Percentiles rank a stretch among this genome's conserved stretches.
Evolutionary conservation across 805 yeast species (phyloP).

Genomic region (Yarrowia alimentaria): DNA sequence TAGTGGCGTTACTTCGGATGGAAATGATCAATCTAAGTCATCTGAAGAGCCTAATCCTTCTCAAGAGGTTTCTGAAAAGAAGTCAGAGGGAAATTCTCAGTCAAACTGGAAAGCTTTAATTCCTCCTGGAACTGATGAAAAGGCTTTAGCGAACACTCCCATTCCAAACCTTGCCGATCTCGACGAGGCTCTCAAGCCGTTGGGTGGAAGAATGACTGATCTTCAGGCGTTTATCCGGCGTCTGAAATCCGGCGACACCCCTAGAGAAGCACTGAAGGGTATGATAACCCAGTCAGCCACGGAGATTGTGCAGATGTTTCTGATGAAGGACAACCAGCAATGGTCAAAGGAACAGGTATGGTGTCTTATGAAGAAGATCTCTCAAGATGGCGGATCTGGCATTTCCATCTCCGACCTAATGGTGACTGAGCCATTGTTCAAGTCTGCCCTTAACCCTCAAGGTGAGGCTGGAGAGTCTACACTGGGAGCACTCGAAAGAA

Average conservation of each 20-base stretch:
- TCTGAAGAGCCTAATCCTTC: constrained; percentile 4
- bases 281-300: constrained; percentile 83
- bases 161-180: constrained; percentile 41
- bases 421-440: constrained; percentile 38
- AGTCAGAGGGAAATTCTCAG: too few species aligned
- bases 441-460: constrained; percentile 33
- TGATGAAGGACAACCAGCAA: constrained; percentile 43
- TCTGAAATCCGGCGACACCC: constrained; percentile 81
- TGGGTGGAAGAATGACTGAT: constrained; percentile 95
- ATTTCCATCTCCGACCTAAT: constrained; percentile 33
- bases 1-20: background rate
- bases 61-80: too few species aligned
- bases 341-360: constrained; percentile 84
- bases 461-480: constrained; percentile 48
- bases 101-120: constrained; percentile 1
- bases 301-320: constrained; percentile 79
- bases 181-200: constrained; percentile 60
- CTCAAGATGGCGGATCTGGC: constrained; percentile 26
- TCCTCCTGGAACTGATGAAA: constrained; percentile 28
- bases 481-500: constrained; percentile 69
- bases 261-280: constrained; percentile 69
- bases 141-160: constrained; percentile 16
- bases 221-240: constrained; percentile 87
- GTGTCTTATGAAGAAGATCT: constrained; percentile 66
- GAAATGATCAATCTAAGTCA: background rate